A percentile compares a stretch with the other conserved stretches of the same genome.
Evolutionary conservation across 441 rosid genomes (phyloP).

Genomic region (Euphorbia corollata): DNA sequence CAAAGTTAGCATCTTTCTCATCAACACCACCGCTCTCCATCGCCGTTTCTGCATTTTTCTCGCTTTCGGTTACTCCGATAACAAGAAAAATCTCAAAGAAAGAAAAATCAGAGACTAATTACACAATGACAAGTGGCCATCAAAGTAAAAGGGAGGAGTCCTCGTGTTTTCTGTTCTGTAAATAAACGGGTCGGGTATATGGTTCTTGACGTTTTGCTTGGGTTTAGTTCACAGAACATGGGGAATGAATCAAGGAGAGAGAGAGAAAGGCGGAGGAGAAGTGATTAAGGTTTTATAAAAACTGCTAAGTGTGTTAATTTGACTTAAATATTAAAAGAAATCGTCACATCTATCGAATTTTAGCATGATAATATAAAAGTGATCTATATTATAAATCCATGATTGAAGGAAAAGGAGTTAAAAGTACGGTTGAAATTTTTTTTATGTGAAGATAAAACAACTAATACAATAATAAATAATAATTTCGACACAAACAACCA

Average conservation of each 20-base stretch:
- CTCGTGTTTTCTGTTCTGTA: background rate
- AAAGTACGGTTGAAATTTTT: no score
- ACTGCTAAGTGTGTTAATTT: no score
- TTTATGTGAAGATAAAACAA: no score
- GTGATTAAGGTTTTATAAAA: background rate
- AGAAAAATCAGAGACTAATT: background rate
- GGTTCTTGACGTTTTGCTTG: background rate
- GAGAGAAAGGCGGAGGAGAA: background rate
- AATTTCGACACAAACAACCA: no score
- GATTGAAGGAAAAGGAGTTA: no score
- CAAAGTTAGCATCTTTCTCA: conserved; percentile 52
- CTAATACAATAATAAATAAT: no score
- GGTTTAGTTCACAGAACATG: background rate
- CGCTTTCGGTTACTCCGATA: background rate
- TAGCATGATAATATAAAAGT: no score
- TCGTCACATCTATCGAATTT: no score
- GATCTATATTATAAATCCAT: no score
- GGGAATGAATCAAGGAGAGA: background rate
- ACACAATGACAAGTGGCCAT: background rate
- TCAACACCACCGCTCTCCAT: conserved; percentile 32
- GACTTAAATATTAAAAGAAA: no score
- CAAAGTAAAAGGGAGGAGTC: background rate
- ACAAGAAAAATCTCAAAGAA: background rate
- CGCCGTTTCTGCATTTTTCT: conserved; percentile 49
- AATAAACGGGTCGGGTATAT: background rate